A percentile compares a stretch with the other conserved stretches of the same genome.
These are phyloP conservation scores for Vaccinium myrtillus DNA, from an alignment of 148 eudicot genomes.

Conservation along the genomic window DNA sequence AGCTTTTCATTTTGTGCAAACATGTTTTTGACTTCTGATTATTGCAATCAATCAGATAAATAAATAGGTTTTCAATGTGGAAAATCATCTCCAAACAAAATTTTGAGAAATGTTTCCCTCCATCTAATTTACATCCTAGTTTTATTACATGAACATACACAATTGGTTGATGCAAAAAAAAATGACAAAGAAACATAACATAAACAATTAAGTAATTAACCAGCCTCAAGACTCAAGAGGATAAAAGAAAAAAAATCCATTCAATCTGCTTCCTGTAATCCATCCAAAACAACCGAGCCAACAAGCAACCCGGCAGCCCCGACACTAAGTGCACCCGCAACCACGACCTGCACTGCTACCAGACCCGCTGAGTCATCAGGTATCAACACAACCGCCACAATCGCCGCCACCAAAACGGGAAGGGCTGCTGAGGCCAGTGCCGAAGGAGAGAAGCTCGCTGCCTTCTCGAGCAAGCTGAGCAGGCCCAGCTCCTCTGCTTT, in stretches of 20 bases:
- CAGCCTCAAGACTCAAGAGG: no score
- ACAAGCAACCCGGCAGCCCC: slow-evolving; percentile 68
- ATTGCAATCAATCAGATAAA: no score
- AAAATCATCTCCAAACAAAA: background rate
- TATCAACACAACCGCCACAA: slow-evolving; percentile 54
- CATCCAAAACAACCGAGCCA: slow-evolving; percentile 80
- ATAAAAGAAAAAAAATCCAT: no score
- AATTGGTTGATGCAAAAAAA: background rate
- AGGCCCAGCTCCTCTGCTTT: slow-evolving; percentile 89
- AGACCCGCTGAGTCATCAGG: slow-evolving; percentile 74
- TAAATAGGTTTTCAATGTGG: no score
- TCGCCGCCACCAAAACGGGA: slow-evolving; percentile 64
- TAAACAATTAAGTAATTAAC: background rate
- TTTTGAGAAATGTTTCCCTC: background rate
- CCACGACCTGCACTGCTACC: slow-evolving; percentile 52
- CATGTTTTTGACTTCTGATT: no score
- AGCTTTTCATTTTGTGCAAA: no score
- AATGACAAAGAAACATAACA: background rate
- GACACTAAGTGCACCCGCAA: slow-evolving; percentile 53
- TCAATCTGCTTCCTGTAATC: slow-evolving; percentile 91
- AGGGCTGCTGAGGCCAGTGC: slow-evolving; percentile 73
- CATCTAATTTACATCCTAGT: background rate
- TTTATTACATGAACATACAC: background rate
- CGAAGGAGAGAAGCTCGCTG: slow-evolving; percentile 57
- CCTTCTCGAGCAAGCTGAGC: slow-evolving; percentile 68